Base-by-base conservation (phyloP, 352 stramenopile genomes). In the Globisporangium canariense region DNA sequence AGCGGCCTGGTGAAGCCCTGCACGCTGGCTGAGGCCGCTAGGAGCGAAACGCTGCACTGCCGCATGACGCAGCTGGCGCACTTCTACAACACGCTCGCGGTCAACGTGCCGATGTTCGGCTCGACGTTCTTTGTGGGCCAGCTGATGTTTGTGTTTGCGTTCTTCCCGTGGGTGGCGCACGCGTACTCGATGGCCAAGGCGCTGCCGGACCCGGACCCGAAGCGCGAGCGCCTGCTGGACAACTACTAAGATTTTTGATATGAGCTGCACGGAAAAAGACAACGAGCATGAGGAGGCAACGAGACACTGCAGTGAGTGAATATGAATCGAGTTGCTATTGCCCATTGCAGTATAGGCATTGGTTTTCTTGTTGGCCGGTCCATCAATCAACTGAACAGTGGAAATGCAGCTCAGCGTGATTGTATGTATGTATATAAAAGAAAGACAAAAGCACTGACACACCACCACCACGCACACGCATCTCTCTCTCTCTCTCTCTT, bases 61-160 rank as follows among this genome's bases (percentile, higher is more conserved):
- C 77, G 79, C 30, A 84, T 86, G 69, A 90, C 79, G 54, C 87
- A 93, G 65, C 78, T 95, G 28, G 79, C 87, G 58, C 72, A 76
- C 41, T 91, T 95, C 50, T 93, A 91, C 75, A 93, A 95, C 66
- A 68, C 75, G 38, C 76, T 93, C 20, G 81, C 82, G 2, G 83
- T 81, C 6, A 79, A 76, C 58, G 75, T 93, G 28, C 86, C 87
- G 22, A 79, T 92, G 70, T 92, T 93, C 50, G 87, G 87, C 38
- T 69, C 71, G 0, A 79, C 81, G 25, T 91, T 93, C 61, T 92
- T 93, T 54, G 55, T 90, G 13, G 84, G 80, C 2, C 87, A 95
- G 57, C 66, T 91, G 30, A 57, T 87, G 4, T 93, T 91, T 66
- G 83, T 85, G 9, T 74, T 85, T 57, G 71, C 75, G 14, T 95